Conservation (phyloP, 176 grass and related monocot genomes). For the Musa acuminata region DNA sequence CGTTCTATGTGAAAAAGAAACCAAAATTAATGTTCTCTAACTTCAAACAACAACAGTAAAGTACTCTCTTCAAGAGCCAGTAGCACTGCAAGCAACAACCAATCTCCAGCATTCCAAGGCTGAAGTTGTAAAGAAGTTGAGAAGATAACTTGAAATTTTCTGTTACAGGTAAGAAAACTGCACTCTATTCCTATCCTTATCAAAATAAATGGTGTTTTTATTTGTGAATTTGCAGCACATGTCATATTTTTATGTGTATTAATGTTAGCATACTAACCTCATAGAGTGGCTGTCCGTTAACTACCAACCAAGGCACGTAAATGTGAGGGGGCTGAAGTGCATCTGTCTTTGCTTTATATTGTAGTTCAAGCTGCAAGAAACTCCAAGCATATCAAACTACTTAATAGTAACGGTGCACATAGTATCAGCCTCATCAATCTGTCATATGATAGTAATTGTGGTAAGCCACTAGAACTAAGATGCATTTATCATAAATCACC, state of each 20-base stretch:
- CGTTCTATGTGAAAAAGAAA: too few relatives aligned
- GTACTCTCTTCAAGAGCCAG: too few relatives aligned
- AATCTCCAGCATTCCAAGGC: neutral
- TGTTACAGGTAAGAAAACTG: neutral
- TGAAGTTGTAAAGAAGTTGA: neutral
- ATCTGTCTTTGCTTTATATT: constrained; percentile 57
- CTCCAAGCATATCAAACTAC: neutral
- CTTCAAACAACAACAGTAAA: too few relatives aligned
- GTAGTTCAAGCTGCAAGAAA: constrained; percentile 49
- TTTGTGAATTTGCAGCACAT: neutral
- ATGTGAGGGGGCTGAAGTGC: constrained; percentile 63
- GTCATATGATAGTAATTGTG: neutral
- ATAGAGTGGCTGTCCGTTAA: constrained; percentile 53
- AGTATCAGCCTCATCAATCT: neutral
- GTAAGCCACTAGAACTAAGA: neutral
- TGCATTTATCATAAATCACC: too few relatives aligned
- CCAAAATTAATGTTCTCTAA: too few relatives aligned
- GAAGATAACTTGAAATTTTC: too few relatives aligned
- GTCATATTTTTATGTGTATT: neutral
- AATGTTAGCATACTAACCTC: constrained; percentile 35
- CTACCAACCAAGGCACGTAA: constrained; percentile 74
- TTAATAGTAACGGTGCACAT: neutral
- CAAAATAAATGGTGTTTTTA: neutral
- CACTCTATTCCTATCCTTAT: neutral
- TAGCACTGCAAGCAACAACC: too few relatives aligned